Conservation (phyloP, 2,329 filamentous ascomycete genomes). For the Ascochyta lentis region DNA sequence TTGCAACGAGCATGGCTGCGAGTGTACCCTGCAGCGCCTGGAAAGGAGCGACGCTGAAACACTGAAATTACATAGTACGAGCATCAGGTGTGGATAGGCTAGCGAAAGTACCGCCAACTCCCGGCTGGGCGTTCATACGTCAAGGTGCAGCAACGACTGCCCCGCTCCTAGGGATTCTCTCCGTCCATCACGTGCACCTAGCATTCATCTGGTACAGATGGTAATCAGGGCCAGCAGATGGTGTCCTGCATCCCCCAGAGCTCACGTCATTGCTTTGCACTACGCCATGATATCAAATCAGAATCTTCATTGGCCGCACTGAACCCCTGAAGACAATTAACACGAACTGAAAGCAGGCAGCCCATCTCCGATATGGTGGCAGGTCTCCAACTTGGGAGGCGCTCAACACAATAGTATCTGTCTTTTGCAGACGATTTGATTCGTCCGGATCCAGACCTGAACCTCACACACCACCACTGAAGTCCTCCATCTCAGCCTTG, state of each 20-base stretch:
- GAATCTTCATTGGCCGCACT: neutral
- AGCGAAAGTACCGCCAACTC: conserved; percentile 11
- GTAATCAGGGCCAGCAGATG: neutral
- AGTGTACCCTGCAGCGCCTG: conserved; percentile 17
- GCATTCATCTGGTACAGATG: conserved; percentile 13
- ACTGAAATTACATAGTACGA: conserved; percentile 17
- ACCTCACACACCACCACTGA: conserved; percentile 3
- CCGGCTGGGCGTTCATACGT: conserved; percentile 30
- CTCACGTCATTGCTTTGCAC: conserved; percentile 7
- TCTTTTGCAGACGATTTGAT: conserved; percentile 6
- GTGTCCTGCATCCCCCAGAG: neutral
- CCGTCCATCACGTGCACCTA: conserved; percentile 29
- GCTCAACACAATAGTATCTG: conserved; percentile 3
- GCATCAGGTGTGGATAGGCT: conserved; percentile 21
- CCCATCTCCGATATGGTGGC: conserved; percentile 20
- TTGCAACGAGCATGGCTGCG: conserved; percentile 8
- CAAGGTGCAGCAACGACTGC: conserved; percentile 32
- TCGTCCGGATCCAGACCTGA: conserved; percentile 4
- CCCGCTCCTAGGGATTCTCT: conserved; percentile 2
- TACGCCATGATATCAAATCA: neutral
- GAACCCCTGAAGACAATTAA: neutral
- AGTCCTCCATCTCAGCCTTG: conserved; percentile 23
- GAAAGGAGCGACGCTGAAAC: conserved; percentile 30
- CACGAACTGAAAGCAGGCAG: no score
- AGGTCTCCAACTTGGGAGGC: conserved; percentile 5